Evolutionary conservation across 441 rosid genomes (phyloP).

Genomic region (Arabidopsis lyrata): DNA sequence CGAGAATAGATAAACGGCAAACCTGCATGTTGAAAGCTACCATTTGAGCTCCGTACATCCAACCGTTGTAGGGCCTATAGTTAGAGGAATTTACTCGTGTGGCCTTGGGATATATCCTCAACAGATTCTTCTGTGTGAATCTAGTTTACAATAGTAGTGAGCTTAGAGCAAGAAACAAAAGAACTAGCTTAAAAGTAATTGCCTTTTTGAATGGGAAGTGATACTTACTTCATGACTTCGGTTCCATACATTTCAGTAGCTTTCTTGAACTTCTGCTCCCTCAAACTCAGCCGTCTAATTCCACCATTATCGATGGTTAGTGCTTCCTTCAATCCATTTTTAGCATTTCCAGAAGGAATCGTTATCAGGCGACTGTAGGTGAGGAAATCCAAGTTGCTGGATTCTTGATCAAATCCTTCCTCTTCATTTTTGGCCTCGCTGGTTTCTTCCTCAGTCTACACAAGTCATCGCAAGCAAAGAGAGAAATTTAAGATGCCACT

Average conservation of each 20-base stretch:
- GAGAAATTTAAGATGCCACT: conserved; percentile 2
- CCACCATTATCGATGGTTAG: conserved; percentile 46
- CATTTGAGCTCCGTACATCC: conserved; percentile 92
- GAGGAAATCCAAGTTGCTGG: conserved; percentile 23
- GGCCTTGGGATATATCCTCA: conserved; percentile 80
- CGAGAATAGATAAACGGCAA: background rate
- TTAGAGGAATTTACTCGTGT: conserved; percentile 77
- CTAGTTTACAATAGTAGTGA: conserved; percentile 34
- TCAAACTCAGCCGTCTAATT: conserved; percentile 76
- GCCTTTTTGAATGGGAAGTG: background rate
- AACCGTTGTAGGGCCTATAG: conserved; percentile 67
- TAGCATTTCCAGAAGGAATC: conserved; percentile 80
- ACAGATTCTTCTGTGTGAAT: conserved; percentile 67
- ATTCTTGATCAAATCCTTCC: conserved; percentile 49
- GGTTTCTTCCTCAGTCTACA: conserved; percentile 45
- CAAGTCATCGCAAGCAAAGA: conserved; percentile 14
- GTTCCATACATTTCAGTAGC: conserved; percentile 56
- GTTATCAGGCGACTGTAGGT: conserved; percentile 62
- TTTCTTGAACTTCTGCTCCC: conserved; percentile 78
- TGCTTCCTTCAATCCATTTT: conserved; percentile 55
- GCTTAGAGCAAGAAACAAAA: conserved; percentile 22
- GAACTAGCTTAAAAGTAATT: conserved; percentile 7
- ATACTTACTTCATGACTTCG: conserved; percentile 61
- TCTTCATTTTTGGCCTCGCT: conserved; percentile 52
- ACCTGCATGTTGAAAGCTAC: conserved; percentile 95